These are phyloP conservation scores for Populus hybrid DNA, from an alignment of 441 rosid genomes.

Conservation along the genomic window DNA sequence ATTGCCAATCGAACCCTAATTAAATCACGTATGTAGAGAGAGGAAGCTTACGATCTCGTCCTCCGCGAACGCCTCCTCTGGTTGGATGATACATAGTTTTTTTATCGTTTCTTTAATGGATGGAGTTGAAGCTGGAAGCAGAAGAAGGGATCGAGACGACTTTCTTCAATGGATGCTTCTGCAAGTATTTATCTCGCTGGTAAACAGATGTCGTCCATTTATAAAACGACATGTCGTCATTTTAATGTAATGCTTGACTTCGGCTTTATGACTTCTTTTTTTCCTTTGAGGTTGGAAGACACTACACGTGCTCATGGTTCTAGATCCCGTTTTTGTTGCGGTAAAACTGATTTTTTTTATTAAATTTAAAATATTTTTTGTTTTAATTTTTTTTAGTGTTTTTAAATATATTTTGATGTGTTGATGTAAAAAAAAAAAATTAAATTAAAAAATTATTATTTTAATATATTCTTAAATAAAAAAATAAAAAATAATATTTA, in stretches of 20 bases:
- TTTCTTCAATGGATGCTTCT: neutral
- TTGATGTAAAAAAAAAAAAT: no score
- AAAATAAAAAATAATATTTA: no score
- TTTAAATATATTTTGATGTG: rapidly evolving
- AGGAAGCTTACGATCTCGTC: slow-evolving; percentile 81
- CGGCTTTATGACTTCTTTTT: no score
- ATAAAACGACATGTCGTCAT: neutral
- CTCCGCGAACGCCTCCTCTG: slow-evolving; percentile 99
- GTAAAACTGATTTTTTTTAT: no score
- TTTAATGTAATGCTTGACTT: neutral
- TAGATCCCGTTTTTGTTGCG: no score
- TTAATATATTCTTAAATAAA: no score
- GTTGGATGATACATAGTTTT: slow-evolving; percentile 84
- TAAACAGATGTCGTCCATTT: neutral
- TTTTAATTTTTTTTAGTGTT: no score
- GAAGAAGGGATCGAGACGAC: neutral
- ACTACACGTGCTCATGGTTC: no score
- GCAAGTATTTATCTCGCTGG: neutral
- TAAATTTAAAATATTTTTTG: no score
- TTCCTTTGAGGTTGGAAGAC: no score
- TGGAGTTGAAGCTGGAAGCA: neutral
- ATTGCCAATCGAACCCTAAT: neutral
- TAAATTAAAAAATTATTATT: no score
- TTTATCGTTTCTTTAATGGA: neutral
- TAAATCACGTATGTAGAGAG: neutral